Evolutionary conservation across 306 rosid genomes (phyloP).

Genomic region (Lagenaria siceraria): DNA sequence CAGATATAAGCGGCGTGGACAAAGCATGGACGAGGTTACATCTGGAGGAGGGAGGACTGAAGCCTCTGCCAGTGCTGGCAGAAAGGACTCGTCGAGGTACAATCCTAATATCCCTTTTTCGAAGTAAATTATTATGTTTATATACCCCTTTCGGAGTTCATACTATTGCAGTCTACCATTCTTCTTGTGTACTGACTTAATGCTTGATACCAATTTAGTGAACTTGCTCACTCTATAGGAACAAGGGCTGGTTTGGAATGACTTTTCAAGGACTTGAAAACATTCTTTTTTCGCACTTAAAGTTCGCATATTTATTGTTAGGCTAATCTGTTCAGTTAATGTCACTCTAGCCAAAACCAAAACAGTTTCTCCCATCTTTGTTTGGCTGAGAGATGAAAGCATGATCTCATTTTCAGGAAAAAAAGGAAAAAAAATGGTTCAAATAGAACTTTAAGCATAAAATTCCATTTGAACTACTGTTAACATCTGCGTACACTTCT

Average conservation of each 20-base stretch:
- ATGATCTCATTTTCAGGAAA: not conserved
- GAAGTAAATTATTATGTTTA: not conserved
- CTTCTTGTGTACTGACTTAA: not conserved
- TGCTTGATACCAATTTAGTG: not conserved
- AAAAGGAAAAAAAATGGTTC: not conserved
- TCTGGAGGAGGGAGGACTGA: slow-evolving; percentile 43
- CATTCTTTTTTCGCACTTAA: too few relatives aligned
- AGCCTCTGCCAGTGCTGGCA: slow-evolving; percentile 12
- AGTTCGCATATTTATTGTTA: not conserved
- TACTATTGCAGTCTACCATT: not conserved
- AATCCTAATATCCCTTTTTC: not conserved
- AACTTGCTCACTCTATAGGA: not conserved
- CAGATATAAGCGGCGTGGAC: slow-evolving; percentile 67
- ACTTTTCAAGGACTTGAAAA: too few relatives aligned
- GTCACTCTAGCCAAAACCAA: not conserved
- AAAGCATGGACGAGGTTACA: slow-evolving; percentile 90
- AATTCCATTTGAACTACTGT: not conserved
- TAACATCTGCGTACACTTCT: not conserved
- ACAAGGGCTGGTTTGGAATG: too few relatives aligned
- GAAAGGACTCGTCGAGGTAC: slow-evolving; percentile 29
- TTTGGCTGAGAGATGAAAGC: not conserved
- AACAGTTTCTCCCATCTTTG: not conserved
- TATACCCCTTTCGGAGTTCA: not conserved
- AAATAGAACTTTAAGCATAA: too few relatives aligned
- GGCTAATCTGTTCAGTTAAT: not conserved